Percentiles rank a stretch among this genome's conserved stretches.
These are phyloP conservation scores for Ogataea chonburiensis DNA, from an alignment of 805 yeast genomes.

Conservation along the genomic window DNA sequence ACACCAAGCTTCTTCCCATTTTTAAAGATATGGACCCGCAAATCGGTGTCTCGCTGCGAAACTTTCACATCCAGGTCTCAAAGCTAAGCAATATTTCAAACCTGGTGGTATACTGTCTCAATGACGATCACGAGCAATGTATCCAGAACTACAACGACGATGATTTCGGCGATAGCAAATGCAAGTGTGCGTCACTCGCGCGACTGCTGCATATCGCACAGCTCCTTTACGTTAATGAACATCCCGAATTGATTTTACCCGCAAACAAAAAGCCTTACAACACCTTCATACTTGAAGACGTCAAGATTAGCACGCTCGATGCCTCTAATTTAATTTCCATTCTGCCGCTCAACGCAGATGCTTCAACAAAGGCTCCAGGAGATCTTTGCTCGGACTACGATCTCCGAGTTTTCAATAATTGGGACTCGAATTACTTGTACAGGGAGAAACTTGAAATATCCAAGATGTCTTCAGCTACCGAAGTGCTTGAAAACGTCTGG, in stretches of 20 bases:
- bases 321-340: conserved; percentile 29
- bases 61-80: conserved; percentile 84
- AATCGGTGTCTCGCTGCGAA: conserved; percentile 72
- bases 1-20: conserved; percentile 45
- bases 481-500: conserved; percentile 58
- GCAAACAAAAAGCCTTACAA: conserved; percentile 24
- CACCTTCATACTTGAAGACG: conserved; percentile 29
- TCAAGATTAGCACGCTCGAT: conserved; percentile 20
- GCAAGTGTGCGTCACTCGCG: conserved; percentile 40
- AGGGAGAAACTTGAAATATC: conserved; percentile 83
- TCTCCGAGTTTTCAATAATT: conserved; percentile 46
- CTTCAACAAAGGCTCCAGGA: conserved; percentile 26
- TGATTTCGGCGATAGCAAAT: conserved; percentile 21
- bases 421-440: conserved; percentile 67
- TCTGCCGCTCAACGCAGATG: conserved; percentile 25
- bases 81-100: conserved; percentile 74
- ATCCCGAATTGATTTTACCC: conserved; percentile 24
- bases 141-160: conserved; percentile 13
- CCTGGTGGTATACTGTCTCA: conserved; percentile 70
- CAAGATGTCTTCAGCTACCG: conserved; percentile 78
- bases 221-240: conserved; percentile 25
- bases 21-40: conserved; percentile 66
- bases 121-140: conserved; percentile 37
- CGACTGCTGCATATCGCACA: conserved; percentile 47
- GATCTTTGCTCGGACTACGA: conserved; percentile 38